These are phyloP conservation scores for Fusarium mundagurra DNA, from an alignment of 2,329 filamentous ascomycete genomes.

Conservation along the genomic window DNA sequence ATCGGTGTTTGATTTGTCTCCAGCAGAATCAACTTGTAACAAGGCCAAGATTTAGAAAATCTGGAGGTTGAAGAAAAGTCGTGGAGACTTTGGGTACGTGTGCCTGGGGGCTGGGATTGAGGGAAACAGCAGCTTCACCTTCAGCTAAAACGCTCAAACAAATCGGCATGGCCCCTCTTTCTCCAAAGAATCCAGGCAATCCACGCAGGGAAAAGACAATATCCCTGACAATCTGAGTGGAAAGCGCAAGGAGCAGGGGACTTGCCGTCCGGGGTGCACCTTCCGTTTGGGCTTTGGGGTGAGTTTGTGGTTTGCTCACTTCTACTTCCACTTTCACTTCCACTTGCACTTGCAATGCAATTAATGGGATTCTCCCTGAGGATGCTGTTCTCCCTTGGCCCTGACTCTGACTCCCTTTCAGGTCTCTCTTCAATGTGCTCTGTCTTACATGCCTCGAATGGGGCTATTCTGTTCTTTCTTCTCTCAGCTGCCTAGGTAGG, in stretches of 20 bases:
- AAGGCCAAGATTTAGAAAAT: constrained; percentile 12
- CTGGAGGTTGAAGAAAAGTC: constrained; percentile 23
- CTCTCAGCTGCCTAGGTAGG: neutral
- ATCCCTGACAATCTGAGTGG: constrained; percentile 16
- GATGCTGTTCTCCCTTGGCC: constrained; percentile 9
- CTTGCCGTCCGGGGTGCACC: constrained; percentile 15
- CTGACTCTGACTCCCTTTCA: constrained; percentile 17
- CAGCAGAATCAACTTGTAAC: neutral
- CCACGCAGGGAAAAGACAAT: constrained; percentile 1
- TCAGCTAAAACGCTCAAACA: constrained; percentile 19
- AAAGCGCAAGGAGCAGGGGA: constrained; percentile 19
- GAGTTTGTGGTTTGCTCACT: neutral
- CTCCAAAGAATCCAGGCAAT: constrained; percentile 21
- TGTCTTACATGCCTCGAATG: neutral
- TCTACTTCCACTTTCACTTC: neutral
- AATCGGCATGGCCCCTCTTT: constrained; percentile 13
- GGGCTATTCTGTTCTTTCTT: neutral
- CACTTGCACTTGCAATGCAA: neutral
- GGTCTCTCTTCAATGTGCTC: neutral
- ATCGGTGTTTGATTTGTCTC: neutral
- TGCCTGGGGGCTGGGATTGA: constrained; percentile 23
- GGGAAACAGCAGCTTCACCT: neutral
- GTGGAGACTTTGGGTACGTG: constrained; percentile 4
- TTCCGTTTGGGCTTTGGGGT: constrained; percentile 14
- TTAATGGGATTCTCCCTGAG: neutral